Conservation (phyloP, 495 filamentous ascomycete genomes). For the Hypoxylon cercidicola region DNA sequence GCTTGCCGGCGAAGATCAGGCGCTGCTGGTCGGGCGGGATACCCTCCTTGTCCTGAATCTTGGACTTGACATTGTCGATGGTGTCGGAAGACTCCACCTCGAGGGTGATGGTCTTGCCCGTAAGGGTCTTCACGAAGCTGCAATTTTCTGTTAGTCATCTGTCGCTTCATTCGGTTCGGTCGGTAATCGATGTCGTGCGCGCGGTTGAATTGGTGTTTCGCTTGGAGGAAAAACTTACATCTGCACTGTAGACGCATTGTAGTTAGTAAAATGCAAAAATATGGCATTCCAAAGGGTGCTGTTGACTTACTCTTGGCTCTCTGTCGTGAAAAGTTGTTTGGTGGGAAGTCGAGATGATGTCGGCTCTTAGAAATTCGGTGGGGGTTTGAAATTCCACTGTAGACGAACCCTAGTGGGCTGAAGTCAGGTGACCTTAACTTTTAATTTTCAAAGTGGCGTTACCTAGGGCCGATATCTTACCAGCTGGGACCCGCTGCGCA, state of each 20-base stretch:
- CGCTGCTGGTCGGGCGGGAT: slow-evolving; percentile 99
- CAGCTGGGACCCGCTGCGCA: not conserved
- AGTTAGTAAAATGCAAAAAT: slow-evolving; percentile 10
- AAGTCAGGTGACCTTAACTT: slow-evolving; percentile 28
- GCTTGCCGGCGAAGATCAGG: slow-evolving; percentile 99
- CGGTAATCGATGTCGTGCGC: slow-evolving; percentile 17
- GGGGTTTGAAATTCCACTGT: slow-evolving; percentile 40
- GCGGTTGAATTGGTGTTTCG: slow-evolving; percentile 5
- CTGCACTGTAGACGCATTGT: slow-evolving; percentile 48
- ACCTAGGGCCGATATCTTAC: slow-evolving; percentile 4
- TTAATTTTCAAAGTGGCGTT: slow-evolving; percentile 27
- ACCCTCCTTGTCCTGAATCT: slow-evolving; percentile 99
- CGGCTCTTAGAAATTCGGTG: slow-evolving; percentile 39
- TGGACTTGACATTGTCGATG: slow-evolving; percentile 97
- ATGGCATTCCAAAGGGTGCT: not conserved
- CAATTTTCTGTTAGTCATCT: slow-evolving; percentile 57
- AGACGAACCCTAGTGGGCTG: slow-evolving; percentile 42
- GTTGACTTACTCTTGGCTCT: slow-evolving; percentile 50
- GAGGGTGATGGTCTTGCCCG: slow-evolving; percentile 99
- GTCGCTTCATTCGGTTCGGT: not conserved
- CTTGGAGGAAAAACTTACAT: slow-evolving; percentile 46
- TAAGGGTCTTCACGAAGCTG: slow-evolving; percentile 98
- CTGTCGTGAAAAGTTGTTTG: slow-evolving; percentile 33
- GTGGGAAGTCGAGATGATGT: slow-evolving; percentile 35
- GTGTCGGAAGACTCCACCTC: slow-evolving; percentile 99